These are phyloP conservation scores for Cercis canadensis DNA, from an alignment of 306 rosid genomes.

Conservation along the genomic window DNA sequence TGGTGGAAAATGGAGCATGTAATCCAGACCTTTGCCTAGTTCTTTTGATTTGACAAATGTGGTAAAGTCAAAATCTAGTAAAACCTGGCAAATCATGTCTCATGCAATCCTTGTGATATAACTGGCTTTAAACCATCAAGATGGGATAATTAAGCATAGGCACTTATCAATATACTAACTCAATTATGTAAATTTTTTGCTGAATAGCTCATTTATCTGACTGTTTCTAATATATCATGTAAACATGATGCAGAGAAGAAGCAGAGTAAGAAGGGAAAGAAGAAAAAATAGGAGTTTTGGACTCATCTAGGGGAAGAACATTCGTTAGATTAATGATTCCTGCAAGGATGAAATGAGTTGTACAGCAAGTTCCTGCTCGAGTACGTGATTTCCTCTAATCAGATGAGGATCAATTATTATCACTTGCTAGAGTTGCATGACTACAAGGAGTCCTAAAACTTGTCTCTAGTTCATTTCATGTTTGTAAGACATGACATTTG, in stretches of 20 bases:
- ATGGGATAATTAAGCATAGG: conserved; percentile 15
- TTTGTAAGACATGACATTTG: neutral
- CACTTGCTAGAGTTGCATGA: conserved; percentile 9
- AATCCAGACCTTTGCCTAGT: neutral
- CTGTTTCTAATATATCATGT: conserved; percentile 13
- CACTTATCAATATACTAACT: neutral
- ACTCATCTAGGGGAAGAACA: neutral
- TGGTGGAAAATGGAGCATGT: conserved; percentile 27
- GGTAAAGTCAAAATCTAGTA: too few species aligned
- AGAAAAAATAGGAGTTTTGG: conserved; percentile 23
- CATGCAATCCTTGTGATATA: neutral
- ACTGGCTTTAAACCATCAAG: conserved; percentile 4
- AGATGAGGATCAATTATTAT: neutral
- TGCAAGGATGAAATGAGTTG: neutral
- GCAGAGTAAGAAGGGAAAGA: conserved; percentile 57
- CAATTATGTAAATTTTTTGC: too few species aligned
- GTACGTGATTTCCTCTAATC: conserved; percentile 2
- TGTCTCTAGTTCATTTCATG: conserved; percentile 1
- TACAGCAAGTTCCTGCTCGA: conserved; percentile 16
- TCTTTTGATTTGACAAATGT: conserved; percentile 6
- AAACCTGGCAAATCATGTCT: neutral
- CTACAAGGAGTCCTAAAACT: neutral
- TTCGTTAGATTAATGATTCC: neutral
- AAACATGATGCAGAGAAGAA: conserved; percentile 56
- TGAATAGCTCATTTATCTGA: too few species aligned